Evolutionary conservation across 257 asterid genomes (phyloP).

Genomic region (Jaltomata sinuosa): DNA sequence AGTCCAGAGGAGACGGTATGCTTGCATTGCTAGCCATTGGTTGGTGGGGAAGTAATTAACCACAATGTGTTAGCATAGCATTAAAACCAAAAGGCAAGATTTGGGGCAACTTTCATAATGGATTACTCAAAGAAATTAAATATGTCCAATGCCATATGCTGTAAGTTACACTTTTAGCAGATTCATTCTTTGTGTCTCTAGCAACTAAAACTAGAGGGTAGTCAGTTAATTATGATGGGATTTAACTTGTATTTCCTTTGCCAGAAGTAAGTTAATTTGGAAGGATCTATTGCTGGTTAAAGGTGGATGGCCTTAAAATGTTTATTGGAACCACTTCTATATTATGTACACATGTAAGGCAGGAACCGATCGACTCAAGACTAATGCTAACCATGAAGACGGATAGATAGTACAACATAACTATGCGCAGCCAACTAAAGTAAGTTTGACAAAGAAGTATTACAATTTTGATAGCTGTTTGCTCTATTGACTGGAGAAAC

Average conservation of each 20-base stretch:
- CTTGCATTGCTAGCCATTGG: slow-evolving; percentile 29
- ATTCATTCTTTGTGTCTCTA: neutral
- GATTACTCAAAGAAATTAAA: neutral
- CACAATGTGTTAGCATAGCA: neutral
- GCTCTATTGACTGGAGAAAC: slow-evolving; percentile 43
- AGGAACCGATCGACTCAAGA: neutral
- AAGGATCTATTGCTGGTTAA: neutral
- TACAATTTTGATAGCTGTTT: slow-evolving; percentile 40
- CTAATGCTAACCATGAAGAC: neutral
- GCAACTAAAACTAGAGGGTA: neutral
- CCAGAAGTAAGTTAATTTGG: neutral
- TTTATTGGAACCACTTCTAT: neutral
- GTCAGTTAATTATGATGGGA: neutral
- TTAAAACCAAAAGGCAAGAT: neutral
- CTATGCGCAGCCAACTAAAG: neutral
- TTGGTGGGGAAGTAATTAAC: neutral
- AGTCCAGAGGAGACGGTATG: slow-evolving; percentile 67
- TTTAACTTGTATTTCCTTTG: neutral
- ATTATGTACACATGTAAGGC: neutral
- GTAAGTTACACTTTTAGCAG: neutral
- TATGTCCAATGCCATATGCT: neutral
- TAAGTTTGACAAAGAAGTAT: slow-evolving; percentile 3
- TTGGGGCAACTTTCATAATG: neutral
- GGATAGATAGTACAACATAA: neutral
- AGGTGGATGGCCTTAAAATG: neutral